These are phyloP conservation scores for Amniculicola lignicola DNA, from an alignment of 495 filamentous ascomycete species.

Conservation along the genomic window DNA sequence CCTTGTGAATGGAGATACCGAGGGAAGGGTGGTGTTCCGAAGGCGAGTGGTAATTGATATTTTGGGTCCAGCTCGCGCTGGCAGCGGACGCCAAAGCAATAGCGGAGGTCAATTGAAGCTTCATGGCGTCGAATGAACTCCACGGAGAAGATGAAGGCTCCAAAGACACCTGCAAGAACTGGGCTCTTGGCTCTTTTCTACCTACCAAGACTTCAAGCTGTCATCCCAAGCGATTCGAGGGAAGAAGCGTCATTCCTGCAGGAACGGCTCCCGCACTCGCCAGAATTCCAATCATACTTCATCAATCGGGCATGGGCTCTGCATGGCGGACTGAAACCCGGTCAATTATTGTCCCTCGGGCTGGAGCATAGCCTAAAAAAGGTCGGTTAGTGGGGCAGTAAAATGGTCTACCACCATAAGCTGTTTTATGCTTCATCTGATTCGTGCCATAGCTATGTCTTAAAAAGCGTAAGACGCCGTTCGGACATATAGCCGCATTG, in stretches of 20 bases:
- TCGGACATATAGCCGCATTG: neutral
- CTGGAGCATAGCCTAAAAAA: neutral
- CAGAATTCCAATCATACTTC: constrained; percentile 4
- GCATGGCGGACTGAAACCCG: neutral
- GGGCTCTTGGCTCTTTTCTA: constrained; percentile 14
- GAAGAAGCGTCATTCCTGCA: constrained; percentile 24
- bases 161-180: neutral
- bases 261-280: neutral
- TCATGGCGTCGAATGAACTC: constrained; percentile 25
- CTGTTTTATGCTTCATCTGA: neutral
- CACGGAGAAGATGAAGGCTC: neutral
- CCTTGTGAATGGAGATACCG: constrained; percentile 52
- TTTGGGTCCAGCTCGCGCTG: constrained; percentile 42
- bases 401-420: constrained; percentile 2
- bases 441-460: too few species aligned
- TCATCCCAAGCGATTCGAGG: too few species aligned
- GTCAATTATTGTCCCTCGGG: neutral
- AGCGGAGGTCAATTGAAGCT: constrained; percentile 14
- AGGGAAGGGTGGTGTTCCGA: constrained; percentile 57
- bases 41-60: constrained; percentile 59
- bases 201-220: too few species aligned
- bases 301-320: constrained; percentile 4
- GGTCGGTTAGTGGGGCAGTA: neutral
- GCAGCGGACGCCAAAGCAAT: constrained; percentile 4
- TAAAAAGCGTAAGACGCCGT: constrained; percentile 2